These are phyloP conservation scores for Botrytis paeoniae DNA, from an alignment of 2,329 filamentous ascomycete genomes.

Conservation along the genomic window DNA sequence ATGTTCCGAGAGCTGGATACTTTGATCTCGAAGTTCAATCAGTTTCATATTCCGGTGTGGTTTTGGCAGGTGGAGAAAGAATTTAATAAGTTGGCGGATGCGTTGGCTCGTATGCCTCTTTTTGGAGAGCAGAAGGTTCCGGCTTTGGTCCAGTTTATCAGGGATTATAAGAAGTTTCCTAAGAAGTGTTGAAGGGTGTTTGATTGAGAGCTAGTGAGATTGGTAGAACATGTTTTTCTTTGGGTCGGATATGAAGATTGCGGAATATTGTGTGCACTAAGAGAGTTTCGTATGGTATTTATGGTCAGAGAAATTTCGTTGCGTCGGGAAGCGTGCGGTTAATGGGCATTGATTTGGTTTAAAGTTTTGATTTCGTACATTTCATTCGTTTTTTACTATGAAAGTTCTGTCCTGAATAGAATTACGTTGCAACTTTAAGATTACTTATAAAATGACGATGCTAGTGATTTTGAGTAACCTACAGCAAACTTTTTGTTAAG, in stretches of 20 bases:
- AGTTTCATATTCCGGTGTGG: slow-evolving; percentile 7
- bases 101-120: slow-evolving; percentile 4
- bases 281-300: too few relatives aligned
- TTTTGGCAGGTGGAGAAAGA: slow-evolving; percentile 23
- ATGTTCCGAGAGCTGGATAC: slow-evolving; percentile 17
- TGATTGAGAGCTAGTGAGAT: background rate
- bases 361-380: background rate
- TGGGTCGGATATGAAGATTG: background rate
- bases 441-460: background rate
- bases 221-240: background rate
- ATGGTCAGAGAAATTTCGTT: background rate
- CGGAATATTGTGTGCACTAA: too few relatives aligned
- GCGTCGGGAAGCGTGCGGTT: background rate
- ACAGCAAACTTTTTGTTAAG: background rate
- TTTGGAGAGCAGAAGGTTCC: background rate
- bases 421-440: background rate
- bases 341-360: background rate
- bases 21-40: slow-evolving; percentile 10
- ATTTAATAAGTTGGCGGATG: slow-evolving; percentile 11
- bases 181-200: background rate
- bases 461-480: background rate
- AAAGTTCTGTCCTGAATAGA: fast-evolving
- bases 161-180: background rate
- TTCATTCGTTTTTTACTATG: background rate
- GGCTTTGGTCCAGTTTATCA: background rate